Evolutionary conservation across 768 basidiomycete genomes (phyloP), one percentile per base, ranked within the genome.

Genomic region (Serendipita sp.): DNA sequence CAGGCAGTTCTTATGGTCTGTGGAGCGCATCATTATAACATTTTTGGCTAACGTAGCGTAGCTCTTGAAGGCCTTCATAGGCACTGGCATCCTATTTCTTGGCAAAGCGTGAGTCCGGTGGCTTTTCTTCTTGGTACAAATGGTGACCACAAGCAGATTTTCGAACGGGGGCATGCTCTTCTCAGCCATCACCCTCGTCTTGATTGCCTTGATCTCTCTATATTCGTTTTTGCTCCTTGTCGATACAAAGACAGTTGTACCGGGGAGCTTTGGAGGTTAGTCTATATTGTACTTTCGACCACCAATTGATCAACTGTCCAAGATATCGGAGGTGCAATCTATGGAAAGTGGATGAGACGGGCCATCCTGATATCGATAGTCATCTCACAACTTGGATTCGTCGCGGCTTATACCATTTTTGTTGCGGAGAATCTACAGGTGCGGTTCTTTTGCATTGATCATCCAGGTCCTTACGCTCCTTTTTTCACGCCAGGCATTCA

Each of bases 151-250:
- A 0, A 9, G 1, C 61, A 93, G 91, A 60, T 99, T 99, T 76
- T 85, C 83, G 76, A 99, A 98, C 65, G 96, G 96, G 61, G 94
- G 95, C 9, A 77, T 98, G 56, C 74, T 97, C 34, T 99, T 99
- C 74, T 97, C 94, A 3, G 66, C 80, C 33, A 62, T 91, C 62
- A 81, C 85, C 1, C 83, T 98, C 67, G 74, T 84, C 3, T 78
- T 82, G 70, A 90, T 98, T 68, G 93, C 94, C 16, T 69, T 82
- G 42, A 82, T 97, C 61, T 96, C 92, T 1, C 74, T 98, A 2
- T 91, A 91, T 75, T 92, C 93, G 0, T 99, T 98, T 81, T 74
- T 99, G 28, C 81, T 98, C 0, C 81, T 99, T 60, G 83, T 95
- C 42, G 78, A 86, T 71, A 84, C 92, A 44, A 92, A 96, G 65